Percentiles rank a stretch among this genome's conserved stretches.
These are phyloP conservation scores for Lotmaria passim DNA, from an alignment of 208 protist species.

Conservation along the genomic window DNA sequence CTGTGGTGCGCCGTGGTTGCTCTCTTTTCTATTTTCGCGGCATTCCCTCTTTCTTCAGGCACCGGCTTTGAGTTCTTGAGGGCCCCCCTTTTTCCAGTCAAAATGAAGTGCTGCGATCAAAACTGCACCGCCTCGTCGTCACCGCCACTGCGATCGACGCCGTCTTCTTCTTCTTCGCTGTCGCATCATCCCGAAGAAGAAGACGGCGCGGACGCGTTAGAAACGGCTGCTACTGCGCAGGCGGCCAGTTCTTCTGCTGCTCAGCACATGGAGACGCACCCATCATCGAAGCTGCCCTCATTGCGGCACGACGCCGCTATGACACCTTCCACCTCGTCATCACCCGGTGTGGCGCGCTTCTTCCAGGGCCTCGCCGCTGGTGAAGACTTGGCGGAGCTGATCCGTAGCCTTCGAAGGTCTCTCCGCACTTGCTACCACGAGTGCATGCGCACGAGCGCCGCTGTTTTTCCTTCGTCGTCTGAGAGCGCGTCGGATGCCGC, in stretches of 20 bases:
- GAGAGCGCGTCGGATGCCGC: background rate
- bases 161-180: no score
- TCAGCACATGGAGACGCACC: background rate
- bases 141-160: no score
- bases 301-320: background rate
- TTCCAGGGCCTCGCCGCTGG: constrained; percentile 50
- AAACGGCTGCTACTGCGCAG: background rate
- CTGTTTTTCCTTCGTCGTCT: background rate
- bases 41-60: no score
- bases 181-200: background rate
- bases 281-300: background rate
- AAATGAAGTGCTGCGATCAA: no score
- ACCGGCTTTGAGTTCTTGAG: no score
- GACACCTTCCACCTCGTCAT: background rate
- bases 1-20: no score
- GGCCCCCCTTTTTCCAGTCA: no score
- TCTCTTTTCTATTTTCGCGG: no score
- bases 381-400: constrained; percentile 42
- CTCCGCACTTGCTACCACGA: constrained; percentile 36
- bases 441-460: constrained; percentile 1
- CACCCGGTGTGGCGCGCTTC: constrained; percentile 26
- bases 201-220: no score
- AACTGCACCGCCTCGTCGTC: no score
- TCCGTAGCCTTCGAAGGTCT: constrained; percentile 30
- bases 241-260: background rate